phyloP scores from a whole-genome alignment of 495 filamentous ascomycete genomes.

The Xylaria grammica region DNA sequence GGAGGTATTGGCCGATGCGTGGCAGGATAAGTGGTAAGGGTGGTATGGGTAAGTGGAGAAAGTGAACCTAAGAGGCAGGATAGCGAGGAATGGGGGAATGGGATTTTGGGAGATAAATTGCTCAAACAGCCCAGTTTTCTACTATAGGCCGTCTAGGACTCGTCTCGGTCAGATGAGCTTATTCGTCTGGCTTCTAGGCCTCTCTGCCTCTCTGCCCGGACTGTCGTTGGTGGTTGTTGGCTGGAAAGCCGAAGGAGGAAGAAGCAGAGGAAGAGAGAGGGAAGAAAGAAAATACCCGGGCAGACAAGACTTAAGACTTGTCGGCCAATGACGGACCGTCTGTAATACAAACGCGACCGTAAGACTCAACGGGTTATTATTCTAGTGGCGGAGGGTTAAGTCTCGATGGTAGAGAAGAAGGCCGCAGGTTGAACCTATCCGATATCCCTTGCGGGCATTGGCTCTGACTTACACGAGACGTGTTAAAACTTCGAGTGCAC shows the following conservation, averaged over 20 bases:
- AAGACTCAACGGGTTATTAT: not conserved
- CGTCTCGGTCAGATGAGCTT: not conserved
- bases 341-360: slow-evolving; percentile 29
- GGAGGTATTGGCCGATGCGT: slow-evolving; percentile 24
- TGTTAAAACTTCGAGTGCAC: slow-evolving; percentile 2
- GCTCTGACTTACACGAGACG: slow-evolving; percentile 3
- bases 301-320: slow-evolving; percentile 17
- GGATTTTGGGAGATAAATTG: not conserved
- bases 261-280: not conserved
- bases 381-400: not conserved
- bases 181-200: not conserved
- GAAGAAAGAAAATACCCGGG: not conserved
- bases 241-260: slow-evolving; percentile 4
- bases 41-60: slow-evolving; percentile 20
- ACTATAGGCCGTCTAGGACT: slow-evolving; percentile 7
- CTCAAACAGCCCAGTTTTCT: not conserved
- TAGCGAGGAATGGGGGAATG: not conserved
- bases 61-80: slow-evolving; percentile 6
- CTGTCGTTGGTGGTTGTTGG: slow-evolving; percentile 6
- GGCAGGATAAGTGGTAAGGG: slow-evolving; percentile 15
- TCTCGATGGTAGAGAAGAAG: not conserved
- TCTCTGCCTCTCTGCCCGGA: not conserved
- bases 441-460: slow-evolving; percentile 1
- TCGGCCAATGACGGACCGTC: slow-evolving; percentile 33
- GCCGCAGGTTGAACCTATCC: not conserved